Conservation (phyloP, 129 eudicot species). For the Flaveria linearis region DNA sequence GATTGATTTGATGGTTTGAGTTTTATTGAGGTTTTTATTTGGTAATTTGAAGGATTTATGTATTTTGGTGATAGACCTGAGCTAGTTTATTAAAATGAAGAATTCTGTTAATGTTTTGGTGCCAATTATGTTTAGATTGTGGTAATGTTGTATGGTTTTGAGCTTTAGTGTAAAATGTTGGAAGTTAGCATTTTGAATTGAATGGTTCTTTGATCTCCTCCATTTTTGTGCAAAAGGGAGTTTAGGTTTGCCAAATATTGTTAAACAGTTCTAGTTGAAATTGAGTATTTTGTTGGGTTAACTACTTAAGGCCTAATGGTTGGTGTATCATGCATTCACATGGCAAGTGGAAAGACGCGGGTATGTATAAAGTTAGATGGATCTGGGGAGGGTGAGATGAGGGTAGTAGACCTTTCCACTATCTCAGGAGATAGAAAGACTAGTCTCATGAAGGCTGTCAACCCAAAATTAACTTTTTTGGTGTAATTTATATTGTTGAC, state of each 20-base stretch:
- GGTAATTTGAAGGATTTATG: not conserved
- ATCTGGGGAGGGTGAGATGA: too few species aligned
- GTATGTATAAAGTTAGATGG: too few species aligned
- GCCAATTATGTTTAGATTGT: not conserved
- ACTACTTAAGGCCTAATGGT: not conserved
- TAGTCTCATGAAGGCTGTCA: too few species aligned
- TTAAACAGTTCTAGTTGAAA: not conserved
- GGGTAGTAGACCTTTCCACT: too few species aligned
- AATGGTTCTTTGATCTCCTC: not conserved
- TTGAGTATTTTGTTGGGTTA: not conserved
- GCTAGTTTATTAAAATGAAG: not conserved
- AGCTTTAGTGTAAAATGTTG: not conserved
- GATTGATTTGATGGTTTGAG: constrained; percentile 4
- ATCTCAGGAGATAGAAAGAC: too few species aligned
- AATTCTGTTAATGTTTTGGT: not conserved
- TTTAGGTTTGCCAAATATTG: not conserved
- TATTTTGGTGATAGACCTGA: not conserved
- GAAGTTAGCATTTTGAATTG: not conserved
- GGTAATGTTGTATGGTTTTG: not conserved
- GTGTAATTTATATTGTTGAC: not conserved
- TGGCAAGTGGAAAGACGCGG: too few species aligned
- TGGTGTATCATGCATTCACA: not conserved
- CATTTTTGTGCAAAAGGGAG: not conserved
- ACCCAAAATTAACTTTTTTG: too few species aligned
- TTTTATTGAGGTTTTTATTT: constrained; percentile 24